Evolutionary conservation across 2,329 filamentous ascomycete species (phyloP), one percentile per base, ranked within the genome.

Genomic region (Byssoonygena ceratinophila): DNA sequence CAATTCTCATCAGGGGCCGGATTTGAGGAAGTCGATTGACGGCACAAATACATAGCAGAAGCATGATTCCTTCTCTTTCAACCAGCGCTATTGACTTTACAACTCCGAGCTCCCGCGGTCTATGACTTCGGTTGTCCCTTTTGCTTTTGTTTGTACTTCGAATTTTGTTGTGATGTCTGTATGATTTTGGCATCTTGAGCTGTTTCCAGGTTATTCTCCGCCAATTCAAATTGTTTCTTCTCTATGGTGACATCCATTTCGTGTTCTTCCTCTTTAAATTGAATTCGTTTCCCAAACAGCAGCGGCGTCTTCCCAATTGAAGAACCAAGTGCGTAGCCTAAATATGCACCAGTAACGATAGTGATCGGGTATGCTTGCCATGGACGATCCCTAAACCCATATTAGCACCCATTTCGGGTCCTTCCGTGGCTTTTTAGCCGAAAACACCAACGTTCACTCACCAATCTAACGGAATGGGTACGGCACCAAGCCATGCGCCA

Each of bases 291-390:
- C 43, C 68, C 66, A 58, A 63, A 68, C 23, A 69, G 22, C 4
- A 64, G 51, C 0, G 66, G 62, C 9, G 63, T 59, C 16, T 66
- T 60, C 18, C 59, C 61, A 27, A 63, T 18, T 52, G 65, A 55
- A 5, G 62, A 60, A 1, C 89, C 89, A 11, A 87, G 59, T 1
- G 80, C 75, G 67, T 86, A 89, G 1, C 92, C 92, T 4, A 80
- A 70, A 68, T 94, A 97, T 16, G 85, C 76, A 2, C 92, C 92
- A 1, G 80, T 82, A 3, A 97, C 71, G 54, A 98, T 85, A 0
- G 92, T 98, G 45, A 97, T 84, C 0, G 92, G 92, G 86, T 91
- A 98, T 68, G 84, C 87, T 78, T 98, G 92, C 92, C 92, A 98
- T 61, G 94, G 89, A n/a, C 92, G 82, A 67, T 98, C 92, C 78